These are phyloP conservation scores for Arabis alpina DNA, from an alignment of 345 rosid genomes.

Conservation along the genomic window DNA sequence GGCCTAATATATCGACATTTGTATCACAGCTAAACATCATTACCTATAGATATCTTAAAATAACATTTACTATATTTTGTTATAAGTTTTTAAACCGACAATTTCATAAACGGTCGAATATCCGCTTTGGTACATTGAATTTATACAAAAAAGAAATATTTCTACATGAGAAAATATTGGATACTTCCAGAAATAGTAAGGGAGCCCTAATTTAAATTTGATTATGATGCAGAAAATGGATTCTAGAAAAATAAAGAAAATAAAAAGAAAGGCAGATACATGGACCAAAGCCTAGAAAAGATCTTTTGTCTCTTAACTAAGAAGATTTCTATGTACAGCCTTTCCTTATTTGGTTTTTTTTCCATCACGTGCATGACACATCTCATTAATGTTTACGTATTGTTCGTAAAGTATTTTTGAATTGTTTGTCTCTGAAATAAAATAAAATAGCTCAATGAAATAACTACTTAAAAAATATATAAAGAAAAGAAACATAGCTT, in stretches of 20 bases:
- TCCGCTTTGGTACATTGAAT: neutral
- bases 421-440: conserved; percentile 15
- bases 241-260: neutral
- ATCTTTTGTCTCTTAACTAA: conserved; percentile 46
- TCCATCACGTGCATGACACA: conserved; percentile 48
- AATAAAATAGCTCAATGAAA: neutral
- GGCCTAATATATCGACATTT: conserved; percentile 27
- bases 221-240: neutral
- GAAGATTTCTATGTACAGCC: conserved; percentile 45
- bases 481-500: conserved; percentile 4
- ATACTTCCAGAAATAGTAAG: conserved; percentile 30
- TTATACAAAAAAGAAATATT: neutral
- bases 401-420: conserved; percentile 17
- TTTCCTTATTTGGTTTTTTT: conserved; percentile 43
- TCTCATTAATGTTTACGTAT: conserved; percentile 34
- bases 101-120: neutral
- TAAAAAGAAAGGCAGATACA: conserved; percentile 25
- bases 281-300: conserved; percentile 42
- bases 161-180: neutral
- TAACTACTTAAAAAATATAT: too few species aligned
- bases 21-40: conserved; percentile 10
- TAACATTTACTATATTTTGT: neutral
- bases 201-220: neutral
- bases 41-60: neutral
- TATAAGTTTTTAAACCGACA: neutral